Evolutionary conservation across 345 rosid species (phyloP).

Genomic region (Nasturtium officinale): DNA sequence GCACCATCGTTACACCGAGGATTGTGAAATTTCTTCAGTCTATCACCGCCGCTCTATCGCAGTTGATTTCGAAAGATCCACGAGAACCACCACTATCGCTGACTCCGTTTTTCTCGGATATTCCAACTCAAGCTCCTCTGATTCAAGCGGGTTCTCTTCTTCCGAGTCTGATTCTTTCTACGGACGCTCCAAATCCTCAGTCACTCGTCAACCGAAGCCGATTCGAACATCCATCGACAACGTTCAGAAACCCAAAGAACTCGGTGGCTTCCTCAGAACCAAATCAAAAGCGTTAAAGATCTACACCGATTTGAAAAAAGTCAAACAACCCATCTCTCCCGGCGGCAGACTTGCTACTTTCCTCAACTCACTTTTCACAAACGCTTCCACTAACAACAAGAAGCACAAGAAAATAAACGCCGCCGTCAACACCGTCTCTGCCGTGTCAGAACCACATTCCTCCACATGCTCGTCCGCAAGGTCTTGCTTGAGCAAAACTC

Average conservation of each 20-base stretch:
- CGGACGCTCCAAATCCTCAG: conserved; percentile 32
- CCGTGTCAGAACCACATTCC: conserved; percentile 16
- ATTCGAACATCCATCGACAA: conserved; percentile 49
- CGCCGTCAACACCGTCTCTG: background rate
- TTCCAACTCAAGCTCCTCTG: conserved; percentile 75
- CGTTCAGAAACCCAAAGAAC: conserved; percentile 47
- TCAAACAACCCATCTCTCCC: conserved; percentile 89
- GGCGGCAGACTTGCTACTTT: conserved; percentile 76
- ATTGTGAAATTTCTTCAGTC: conserved; percentile 19
- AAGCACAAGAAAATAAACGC: conserved; percentile 30
- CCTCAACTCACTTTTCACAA: conserved; percentile 73
- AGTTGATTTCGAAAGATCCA: conserved; percentile 45
- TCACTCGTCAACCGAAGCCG: conserved; percentile 49
- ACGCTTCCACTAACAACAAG: conserved; percentile 49
- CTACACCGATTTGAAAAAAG: conserved; percentile 79
- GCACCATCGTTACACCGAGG: conserved; percentile 18
- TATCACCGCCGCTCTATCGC: conserved; percentile 56
- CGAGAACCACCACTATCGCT: conserved; percentile 17
- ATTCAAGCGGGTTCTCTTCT: conserved; percentile 75
- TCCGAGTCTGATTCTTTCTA: conserved; percentile 73
- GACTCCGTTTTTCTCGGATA: conserved; percentile 43
- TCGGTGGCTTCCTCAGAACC: conserved; percentile 59
- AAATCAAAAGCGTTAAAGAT: conserved; percentile 82
- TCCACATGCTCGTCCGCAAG: conserved; percentile 73
- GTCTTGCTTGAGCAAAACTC: conserved; percentile 76